Evolutionary conservation across 1,284 basidiomycete genomes (phyloP).

Genomic region (Sphaerobolus stellatus): DNA sequence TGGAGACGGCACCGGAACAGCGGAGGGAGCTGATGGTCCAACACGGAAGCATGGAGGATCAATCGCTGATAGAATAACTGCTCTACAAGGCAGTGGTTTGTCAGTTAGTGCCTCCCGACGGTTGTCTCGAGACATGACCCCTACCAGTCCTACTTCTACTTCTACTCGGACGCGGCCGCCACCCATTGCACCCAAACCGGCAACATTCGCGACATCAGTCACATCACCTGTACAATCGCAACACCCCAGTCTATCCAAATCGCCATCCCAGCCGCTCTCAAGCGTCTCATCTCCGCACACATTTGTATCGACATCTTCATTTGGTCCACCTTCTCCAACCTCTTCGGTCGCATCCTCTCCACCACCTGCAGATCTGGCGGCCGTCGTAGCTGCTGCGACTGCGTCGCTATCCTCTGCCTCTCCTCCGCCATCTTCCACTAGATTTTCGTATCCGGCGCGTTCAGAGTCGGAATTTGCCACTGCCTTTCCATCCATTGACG

Average conservation of each 20-base stretch:
- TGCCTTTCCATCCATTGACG: constrained; percentile 71
- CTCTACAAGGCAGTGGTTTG: constrained; percentile 67
- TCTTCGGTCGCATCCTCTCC: constrained; percentile 48
- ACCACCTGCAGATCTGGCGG: constrained; percentile 34
- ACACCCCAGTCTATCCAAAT: constrained; percentile 20
- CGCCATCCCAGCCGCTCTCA: constrained; percentile 35
- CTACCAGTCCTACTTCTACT: constrained; percentile 38
- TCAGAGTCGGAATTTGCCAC: constrained; percentile 50
- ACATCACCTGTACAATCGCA: constrained; percentile 16
- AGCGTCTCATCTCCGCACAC: constrained; percentile 44
- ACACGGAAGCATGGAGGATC: constrained; percentile 48
- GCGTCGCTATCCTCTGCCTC: neutral
- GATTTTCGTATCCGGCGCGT: neutral
- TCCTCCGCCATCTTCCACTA: constrained; percentile 2
- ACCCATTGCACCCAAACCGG: constrained; percentile 14
- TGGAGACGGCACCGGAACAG: neutral
- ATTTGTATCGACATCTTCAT: constrained; percentile 61
- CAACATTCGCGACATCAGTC: constrained; percentile 4
- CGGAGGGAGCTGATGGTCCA: constrained; percentile 25
- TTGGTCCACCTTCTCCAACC: constrained; percentile 72
- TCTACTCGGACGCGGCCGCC: constrained; percentile 18
- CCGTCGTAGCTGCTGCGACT: constrained; percentile 16
- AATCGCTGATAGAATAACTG: constrained; percentile 70
- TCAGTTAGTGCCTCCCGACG: constrained; percentile 50
- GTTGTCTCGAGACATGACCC: constrained; percentile 45